Evolutionary conservation across 2,329 filamentous ascomycete genomes (phyloP).

Genomic region (Trichoderma sp.): DNA sequence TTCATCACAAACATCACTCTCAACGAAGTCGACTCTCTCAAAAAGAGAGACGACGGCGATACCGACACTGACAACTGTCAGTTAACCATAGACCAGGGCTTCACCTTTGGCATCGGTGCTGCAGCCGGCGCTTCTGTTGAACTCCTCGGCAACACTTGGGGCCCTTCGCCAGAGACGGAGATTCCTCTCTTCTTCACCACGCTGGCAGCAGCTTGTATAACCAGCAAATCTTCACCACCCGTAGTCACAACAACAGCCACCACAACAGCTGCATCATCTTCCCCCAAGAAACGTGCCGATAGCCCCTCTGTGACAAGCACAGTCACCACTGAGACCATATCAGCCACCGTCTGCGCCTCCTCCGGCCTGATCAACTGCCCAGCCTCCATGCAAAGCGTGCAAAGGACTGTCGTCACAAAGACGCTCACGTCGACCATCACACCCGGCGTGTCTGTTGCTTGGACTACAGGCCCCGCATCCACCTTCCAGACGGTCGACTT

Average conservation of each 20-base stretch:
- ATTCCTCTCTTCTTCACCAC: conserved; percentile 54
- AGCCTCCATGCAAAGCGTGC: conserved; percentile 45
- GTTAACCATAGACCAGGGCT: conserved; percentile 47
- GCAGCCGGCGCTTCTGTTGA: conserved; percentile 51
- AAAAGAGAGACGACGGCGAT: conserved; percentile 22
- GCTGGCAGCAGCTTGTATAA: conserved; percentile 42
- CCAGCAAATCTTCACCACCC: not conserved
- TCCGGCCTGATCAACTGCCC: conserved; percentile 49
- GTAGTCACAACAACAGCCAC: conserved; percentile 22
- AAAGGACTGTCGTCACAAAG: conserved; percentile 36
- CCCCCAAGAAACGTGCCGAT: conserved; percentile 22
- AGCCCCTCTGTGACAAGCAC: conserved; percentile 41
- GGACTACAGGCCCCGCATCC: conserved; percentile 21
- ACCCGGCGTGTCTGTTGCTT: conserved; percentile 33
- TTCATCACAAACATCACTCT: conserved; percentile 51
- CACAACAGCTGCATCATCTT: conserved; percentile 22
- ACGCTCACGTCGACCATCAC: conserved; percentile 42
- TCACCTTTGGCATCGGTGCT: conserved; percentile 52
- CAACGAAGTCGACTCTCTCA: conserved; percentile 24
- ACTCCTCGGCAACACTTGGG: conserved; percentile 46
- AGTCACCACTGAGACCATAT: conserved; percentile 40
- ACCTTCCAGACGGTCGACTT: conserved; percentile 41
- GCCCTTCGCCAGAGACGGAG: conserved; percentile 44
- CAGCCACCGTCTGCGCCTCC: conserved; percentile 44
- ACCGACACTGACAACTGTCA: conserved; percentile 38